Evolutionary conservation across 2,329 filamentous ascomycete species (phyloP), one percentile per base, ranked within the genome.

Genomic region (Ampelomyces quisqualis): DNA sequence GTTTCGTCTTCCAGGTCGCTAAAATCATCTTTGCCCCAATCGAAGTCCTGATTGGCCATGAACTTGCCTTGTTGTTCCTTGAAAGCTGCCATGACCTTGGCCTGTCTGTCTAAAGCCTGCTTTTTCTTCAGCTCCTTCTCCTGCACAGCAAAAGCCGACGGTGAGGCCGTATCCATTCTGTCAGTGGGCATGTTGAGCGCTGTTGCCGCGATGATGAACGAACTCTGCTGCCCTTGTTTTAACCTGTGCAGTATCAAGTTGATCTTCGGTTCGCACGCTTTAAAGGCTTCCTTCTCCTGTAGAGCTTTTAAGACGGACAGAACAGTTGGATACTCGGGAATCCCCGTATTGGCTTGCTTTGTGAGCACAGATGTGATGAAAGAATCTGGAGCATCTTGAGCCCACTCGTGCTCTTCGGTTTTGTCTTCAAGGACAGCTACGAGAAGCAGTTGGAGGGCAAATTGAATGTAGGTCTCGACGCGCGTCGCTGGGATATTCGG

Each of bases 61-160:
- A 98, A 98, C 58, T 82, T 93, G 70, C 94, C 91, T 65, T 97
- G 94, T 62, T 98, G 91, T 63, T 95, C 86, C 65, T 97, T 93
- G 70, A 98, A 96, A 62, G 96, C 90, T 2, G 90, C 93, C 90
- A 98, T 96, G 21, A 98, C 89, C 60, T 83, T 86, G 2, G 90
- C 90, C 68, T 97, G 90, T 15, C 93, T 82, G 56, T 90, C 91
- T 27, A 90, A 72, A 0, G 93, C 93, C 37, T 91, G 88, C 68
- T 87, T 86, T 76, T 96, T 98, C 74, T 91, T 95, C 46, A 82
- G 79, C 60, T 91, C 87, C 52, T 85, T 85, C 44, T 87, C 84
- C 24, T 77, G 81, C 5, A 70, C 58, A 3, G 78, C 75, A 41
- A 74, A 75, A 73, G 47, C 80, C 10, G 86, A 86, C n/a, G 90